Conservation (phyloP, 257 asterid genomes). For the Ballota nigra region DNA sequence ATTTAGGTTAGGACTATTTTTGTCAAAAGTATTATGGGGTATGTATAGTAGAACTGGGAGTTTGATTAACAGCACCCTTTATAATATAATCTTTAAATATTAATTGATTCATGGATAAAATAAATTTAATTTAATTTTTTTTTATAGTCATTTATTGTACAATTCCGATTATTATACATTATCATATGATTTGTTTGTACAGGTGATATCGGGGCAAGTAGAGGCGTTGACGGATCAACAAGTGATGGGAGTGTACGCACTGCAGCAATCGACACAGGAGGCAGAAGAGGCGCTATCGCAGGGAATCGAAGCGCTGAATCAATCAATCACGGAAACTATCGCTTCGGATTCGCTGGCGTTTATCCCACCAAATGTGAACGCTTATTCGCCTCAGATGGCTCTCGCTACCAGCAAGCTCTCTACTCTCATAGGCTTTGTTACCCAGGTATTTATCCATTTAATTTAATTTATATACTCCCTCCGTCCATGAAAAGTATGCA, state of each 20-base stretch:
- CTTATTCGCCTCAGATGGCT: constrained; percentile 71
- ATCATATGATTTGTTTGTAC: not conserved
- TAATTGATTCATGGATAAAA: too few species aligned
- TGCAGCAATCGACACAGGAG: constrained; percentile 68
- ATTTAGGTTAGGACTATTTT: too few species aligned
- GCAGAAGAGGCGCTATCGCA: constrained; percentile 74
- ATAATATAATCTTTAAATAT: too few species aligned
- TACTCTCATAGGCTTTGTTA: constrained; percentile 62
- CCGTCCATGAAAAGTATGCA: too few species aligned
- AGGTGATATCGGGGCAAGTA: constrained; percentile 59
- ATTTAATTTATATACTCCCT: too few species aligned
- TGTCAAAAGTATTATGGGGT: too few species aligned
- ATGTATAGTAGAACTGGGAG: too few species aligned
- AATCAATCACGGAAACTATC: constrained; percentile 53
- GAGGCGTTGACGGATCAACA: constrained; percentile 78
- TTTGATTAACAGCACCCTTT: too few species aligned
- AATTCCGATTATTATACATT: too few species aligned
- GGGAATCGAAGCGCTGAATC: constrained; percentile 63
- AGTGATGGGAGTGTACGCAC: constrained; percentile 47
- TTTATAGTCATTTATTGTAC: too few species aligned
- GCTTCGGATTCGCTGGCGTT: constrained; percentile 56
- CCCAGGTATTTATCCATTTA: constrained; percentile 51
- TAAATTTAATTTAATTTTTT: too few species aligned
- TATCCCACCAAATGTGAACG: constrained; percentile 47
- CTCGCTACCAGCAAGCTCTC: constrained; percentile 72